A percentile compares a stretch with the other conserved stretches of the same genome.
phyloP scores from a whole-genome alignment of 768 basidiomycete species.

The Lactarius evosmus region DNA sequence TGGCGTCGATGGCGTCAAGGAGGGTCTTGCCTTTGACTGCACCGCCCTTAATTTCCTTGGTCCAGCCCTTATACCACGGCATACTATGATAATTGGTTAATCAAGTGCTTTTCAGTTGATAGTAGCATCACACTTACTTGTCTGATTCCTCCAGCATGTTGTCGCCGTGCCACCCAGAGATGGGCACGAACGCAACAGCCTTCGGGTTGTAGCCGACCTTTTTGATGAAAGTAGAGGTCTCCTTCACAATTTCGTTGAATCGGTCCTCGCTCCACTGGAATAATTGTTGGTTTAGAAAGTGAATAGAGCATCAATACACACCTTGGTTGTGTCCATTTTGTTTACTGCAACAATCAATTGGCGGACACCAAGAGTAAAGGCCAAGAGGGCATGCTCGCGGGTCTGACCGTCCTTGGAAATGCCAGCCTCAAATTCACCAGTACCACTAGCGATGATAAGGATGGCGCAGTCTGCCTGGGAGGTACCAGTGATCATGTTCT shows the following conservation, averaged over 20 bases:
- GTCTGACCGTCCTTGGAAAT: constrained; percentile 99
- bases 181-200: constrained; percentile 96
- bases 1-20: constrained; percentile 99
- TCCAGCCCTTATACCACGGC: constrained; percentile 99
- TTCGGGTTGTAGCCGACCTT: constrained; percentile 99
- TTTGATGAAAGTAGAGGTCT: constrained; percentile 97
- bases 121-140: constrained; percentile 57
- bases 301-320: constrained; percentile 33
- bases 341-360: constrained; percentile 99
- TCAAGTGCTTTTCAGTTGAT: background rate
- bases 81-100: constrained; percentile 55
- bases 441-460: constrained; percentile 98
- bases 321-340: constrained; percentile 99
- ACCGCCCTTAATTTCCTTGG: constrained; percentile 93
- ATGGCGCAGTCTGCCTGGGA: constrained; percentile 99
- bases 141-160: constrained; percentile 99
- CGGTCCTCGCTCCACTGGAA: constrained; percentile 96
- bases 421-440: constrained; percentile 99
- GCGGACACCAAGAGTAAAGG: constrained; percentile 99
- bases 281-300: constrained; percentile 12
- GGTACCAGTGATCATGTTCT: constrained; percentile 99
- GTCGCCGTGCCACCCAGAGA: constrained; percentile 99
- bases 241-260: constrained; percentile 99
- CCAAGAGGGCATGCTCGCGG: constrained; percentile 99
- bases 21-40: constrained; percentile 97